Evolutionary conservation across 2,329 filamentous ascomycete species (phyloP).

Genomic region (Venturia carpophila): DNA sequence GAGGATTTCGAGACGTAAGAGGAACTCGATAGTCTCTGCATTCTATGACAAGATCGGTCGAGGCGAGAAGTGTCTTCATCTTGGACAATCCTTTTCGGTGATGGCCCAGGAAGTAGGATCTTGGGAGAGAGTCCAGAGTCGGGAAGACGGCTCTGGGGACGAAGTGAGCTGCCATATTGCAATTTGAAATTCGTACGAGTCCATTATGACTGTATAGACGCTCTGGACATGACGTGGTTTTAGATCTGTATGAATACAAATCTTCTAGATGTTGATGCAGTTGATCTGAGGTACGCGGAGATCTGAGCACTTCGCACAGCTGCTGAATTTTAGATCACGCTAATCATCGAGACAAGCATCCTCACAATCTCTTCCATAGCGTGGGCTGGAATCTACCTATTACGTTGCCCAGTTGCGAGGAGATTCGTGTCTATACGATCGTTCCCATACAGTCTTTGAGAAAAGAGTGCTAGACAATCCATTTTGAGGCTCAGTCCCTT

Average conservation of each 20-base stretch:
- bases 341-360: neutral
- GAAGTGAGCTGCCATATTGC: conserved; percentile 45
- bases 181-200: neutral
- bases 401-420: neutral
- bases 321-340: neutral
- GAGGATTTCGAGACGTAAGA: conserved; percentile 78
- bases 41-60: conserved; percentile 83
- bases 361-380: too few species aligned
- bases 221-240: neutral
- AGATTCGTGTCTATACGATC: neutral
- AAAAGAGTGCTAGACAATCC: too few species aligned
- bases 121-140: conserved; percentile 64
- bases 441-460: neutral
- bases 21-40: conserved; percentile 91
- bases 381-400: too few species aligned
- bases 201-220: neutral
- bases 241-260: neutral
- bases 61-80: conserved; percentile 73
- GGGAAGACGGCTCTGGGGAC: conserved; percentile 67
- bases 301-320: neutral
- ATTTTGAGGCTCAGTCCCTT: neutral
- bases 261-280: neutral
- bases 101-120: conserved; percentile 92
- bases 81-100: conserved; percentile 72
- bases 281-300: neutral